phyloP scores from a whole-genome alignment of 306 rosid genomes.

The Cotoneaster glaucophyllus region DNA sequence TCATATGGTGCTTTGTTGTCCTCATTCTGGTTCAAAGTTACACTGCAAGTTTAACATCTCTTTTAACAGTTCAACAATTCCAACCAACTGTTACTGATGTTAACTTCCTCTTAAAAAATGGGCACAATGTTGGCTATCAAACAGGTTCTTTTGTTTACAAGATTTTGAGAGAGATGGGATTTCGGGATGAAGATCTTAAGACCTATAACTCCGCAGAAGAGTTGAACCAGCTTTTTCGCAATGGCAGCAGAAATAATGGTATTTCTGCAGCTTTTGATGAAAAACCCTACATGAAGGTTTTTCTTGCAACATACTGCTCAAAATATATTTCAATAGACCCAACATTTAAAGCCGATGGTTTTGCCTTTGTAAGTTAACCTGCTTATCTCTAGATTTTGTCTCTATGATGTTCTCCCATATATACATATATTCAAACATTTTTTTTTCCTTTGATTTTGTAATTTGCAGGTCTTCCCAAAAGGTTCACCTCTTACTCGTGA shows the following conservation, averaged over 20 bases:
- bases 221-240: background rate
- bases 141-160: background rate
- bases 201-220: background rate
- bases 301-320: background rate
- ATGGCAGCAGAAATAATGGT: background rate
- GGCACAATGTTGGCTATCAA: background rate
- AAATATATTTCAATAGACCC: background rate
- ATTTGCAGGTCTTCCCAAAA: slow-evolving; percentile 13
- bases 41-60: background rate
- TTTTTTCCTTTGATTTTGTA: background rate
- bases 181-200: background rate
- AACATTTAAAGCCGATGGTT: background rate
- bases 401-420: background rate
- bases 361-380: background rate
- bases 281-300: background rate
- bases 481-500: slow-evolving; percentile 15
- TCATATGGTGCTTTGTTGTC: background rate
- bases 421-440: too few species aligned
- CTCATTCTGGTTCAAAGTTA: background rate
- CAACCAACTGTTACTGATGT: background rate
- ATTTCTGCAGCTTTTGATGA: background rate
- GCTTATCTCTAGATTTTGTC: background rate
- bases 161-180: background rate
- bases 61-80: background rate
- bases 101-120: background rate